These are phyloP conservation scores for Gymnopilus junonius DNA, from an alignment of 768 basidiomycete species.

Conservation along the genomic window DNA sequence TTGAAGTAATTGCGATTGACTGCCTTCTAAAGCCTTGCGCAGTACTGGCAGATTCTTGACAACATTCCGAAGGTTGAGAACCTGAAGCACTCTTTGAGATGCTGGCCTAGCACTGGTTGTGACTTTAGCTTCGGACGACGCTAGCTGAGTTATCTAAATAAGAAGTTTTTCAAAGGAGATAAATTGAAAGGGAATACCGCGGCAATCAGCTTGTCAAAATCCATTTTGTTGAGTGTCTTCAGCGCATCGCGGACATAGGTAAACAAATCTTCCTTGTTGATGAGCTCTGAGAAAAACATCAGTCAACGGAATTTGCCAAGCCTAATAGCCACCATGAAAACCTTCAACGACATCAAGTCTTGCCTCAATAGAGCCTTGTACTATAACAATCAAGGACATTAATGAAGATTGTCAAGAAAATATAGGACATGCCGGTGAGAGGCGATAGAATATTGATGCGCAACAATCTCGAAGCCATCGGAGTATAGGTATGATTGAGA, in stretches of 20 bases:
- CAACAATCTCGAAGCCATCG: conserved; percentile 86
- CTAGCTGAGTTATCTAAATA: conserved; percentile 50
- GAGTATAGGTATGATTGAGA: conserved; percentile 83
- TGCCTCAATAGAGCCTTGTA: conserved; percentile 69
- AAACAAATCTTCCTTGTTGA: conserved; percentile 77
- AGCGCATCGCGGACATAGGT: conserved; percentile 70
- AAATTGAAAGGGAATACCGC: conserved; percentile 44
- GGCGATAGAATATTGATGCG: conserved; percentile 85
- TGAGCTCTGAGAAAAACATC: conserved; percentile 56
- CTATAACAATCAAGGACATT: conserved; percentile 31
- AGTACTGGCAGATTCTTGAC: conserved; percentile 71
- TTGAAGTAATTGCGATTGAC: conserved; percentile 60
- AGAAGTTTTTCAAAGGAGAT: background rate
- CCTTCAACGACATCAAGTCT: conserved; percentile 90
- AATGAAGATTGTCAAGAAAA: background rate
- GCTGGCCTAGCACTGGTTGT: conserved; percentile 64
- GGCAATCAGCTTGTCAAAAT: conserved; percentile 86
- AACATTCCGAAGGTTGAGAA: conserved; percentile 77
- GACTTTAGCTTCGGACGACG: conserved; percentile 60
- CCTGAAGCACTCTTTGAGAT: conserved; percentile 70
- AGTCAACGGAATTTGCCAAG: background rate
- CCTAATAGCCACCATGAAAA: conserved; percentile 18
- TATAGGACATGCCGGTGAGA: conserved; percentile 58
- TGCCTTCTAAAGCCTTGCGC: conserved; percentile 61
- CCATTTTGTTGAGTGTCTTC: conserved; percentile 75